These are phyloP conservation scores for Cyanodermella asteris DNA, from an alignment of 2,329 filamentous ascomycete genomes.

Conservation along the genomic window DNA sequence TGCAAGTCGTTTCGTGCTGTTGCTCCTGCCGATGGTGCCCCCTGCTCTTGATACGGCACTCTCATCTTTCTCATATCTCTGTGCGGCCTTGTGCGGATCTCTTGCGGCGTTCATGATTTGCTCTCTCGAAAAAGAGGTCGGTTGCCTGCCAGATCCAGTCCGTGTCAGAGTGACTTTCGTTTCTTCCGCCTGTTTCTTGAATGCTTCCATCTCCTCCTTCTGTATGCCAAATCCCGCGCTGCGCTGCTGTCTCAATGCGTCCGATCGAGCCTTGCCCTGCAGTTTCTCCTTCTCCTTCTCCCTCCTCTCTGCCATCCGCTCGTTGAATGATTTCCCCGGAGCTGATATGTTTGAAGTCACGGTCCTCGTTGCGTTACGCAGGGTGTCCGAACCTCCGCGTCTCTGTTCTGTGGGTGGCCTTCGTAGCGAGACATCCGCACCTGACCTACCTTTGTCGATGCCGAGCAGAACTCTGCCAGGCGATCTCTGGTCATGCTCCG, in stretches of 20 bases:
- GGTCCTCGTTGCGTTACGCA: background rate
- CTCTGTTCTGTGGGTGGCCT: slow-evolving; percentile 30
- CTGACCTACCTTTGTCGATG: slow-evolving; percentile 71
- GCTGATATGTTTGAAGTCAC: slow-evolving; percentile 1
- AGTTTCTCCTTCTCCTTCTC: slow-evolving; percentile 17
- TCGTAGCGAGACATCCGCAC: slow-evolving; percentile 65
- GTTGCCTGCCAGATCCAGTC: slow-evolving; percentile 9
- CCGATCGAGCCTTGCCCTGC: slow-evolving; percentile 17
- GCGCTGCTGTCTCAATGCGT: slow-evolving; percentile 17
- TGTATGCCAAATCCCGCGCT: slow-evolving; percentile 22
- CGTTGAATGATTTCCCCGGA: slow-evolving; percentile 48
- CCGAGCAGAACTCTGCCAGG: slow-evolving; percentile 63
- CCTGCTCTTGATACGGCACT: too few relatives aligned
- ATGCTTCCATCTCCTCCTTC: slow-evolving; percentile 20
- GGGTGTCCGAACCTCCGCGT: slow-evolving; percentile 2
- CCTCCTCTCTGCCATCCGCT: slow-evolving; percentile 53
- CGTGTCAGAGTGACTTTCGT: slow-evolving; percentile 9
- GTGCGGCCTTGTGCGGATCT: too few relatives aligned
- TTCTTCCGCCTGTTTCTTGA: slow-evolving; percentile 16
- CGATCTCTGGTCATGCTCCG: slow-evolving; percentile 38
- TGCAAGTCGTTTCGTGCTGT: too few relatives aligned
- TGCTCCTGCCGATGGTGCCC: too few relatives aligned
- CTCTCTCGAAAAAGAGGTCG: slow-evolving; percentile 7
- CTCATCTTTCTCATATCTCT: too few relatives aligned
- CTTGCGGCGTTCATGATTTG: slow-evolving; percentile 8